Evolutionary conservation across 768 basidiomycete genomes (phyloP).

Genomic region (Tulasnella sp.): DNA sequence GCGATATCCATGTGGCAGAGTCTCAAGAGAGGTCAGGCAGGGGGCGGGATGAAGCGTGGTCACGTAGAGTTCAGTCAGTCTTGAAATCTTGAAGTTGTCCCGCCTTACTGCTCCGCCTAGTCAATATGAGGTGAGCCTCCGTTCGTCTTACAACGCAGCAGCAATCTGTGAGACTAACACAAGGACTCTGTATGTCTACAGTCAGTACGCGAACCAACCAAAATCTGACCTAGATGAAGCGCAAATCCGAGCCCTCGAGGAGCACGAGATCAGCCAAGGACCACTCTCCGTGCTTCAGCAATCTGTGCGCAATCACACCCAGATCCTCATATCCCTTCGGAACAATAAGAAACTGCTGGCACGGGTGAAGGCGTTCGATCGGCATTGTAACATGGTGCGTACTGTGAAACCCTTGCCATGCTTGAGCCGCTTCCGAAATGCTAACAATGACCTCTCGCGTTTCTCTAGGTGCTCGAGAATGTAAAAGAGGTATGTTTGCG

Average conservation of each 20-base stretch:
- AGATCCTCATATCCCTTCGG: constrained; percentile 90
- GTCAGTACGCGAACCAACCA: constrained; percentile 93
- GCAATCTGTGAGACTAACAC: background rate
- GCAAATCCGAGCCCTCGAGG: constrained; percentile 89
- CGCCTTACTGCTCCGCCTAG: background rate
- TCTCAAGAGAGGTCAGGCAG: too few species aligned
- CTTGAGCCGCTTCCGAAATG: background rate
- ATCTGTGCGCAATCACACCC: constrained; percentile 93
- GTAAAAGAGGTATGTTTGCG: constrained; percentile 72
- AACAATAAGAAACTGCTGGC: constrained; percentile 98
- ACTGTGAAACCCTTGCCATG: background rate
- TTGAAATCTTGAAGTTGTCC: background rate
- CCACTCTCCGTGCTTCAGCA: constrained; percentile 93
- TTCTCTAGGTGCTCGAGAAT: constrained; percentile 77
- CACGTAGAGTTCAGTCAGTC: constrained; percentile 1
- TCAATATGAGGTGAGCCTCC: constrained; percentile 1
- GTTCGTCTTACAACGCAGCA: background rate
- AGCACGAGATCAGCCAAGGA: constrained; percentile 98
- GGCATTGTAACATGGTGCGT: constrained; percentile 96
- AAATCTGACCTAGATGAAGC: constrained; percentile 97
- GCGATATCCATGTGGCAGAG: too few species aligned
- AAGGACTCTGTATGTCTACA: constrained; percentile 24
- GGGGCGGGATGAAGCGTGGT: background rate
- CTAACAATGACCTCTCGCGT: background rate
- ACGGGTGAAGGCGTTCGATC: constrained; percentile 95